These are phyloP conservation scores for Pontederia crassipes DNA, from an alignment of 176 grass and related monocot species.

Conservation along the genomic window DNA sequence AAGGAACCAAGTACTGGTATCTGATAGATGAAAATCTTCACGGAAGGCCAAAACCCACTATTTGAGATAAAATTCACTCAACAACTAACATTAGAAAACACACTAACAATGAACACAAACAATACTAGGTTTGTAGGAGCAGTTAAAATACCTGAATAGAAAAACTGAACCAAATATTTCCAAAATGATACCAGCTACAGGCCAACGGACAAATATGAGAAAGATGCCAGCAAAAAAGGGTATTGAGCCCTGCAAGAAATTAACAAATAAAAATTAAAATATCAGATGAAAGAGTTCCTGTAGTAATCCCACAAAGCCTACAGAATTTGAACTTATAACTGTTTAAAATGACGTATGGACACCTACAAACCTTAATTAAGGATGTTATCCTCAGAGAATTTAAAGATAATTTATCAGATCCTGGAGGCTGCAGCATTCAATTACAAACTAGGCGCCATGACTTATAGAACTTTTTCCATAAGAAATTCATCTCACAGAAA, in stretches of 20 bases:
- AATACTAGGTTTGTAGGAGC: background rate
- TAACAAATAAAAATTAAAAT: background rate
- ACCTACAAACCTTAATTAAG: background rate
- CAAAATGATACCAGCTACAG: constrained; percentile 76
- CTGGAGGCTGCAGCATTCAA: too few species aligned
- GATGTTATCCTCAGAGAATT: too few species aligned
- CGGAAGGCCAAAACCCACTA: constrained; percentile 35
- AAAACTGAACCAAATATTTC: constrained; percentile 45
- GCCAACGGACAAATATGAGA: constrained; percentile 88
- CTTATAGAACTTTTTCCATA: too few species aligned
- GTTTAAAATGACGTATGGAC: background rate
- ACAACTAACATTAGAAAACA: background rate
- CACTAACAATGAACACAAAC: constrained; percentile 1
- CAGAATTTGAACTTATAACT: background rate
- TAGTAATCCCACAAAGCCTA: background rate
- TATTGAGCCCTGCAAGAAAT: constrained; percentile 57
- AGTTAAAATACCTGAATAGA: constrained; percentile 35
- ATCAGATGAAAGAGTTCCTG: background rate
- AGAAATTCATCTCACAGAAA: too few species aligned
- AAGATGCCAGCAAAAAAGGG: constrained; percentile 80
- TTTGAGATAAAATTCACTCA: background rate
- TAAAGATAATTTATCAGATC: too few species aligned
- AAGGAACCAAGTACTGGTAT: constrained; percentile 33
- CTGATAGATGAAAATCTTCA: constrained; percentile 36
- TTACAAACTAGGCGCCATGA: too few species aligned